These are phyloP conservation scores for Aurinia saxatilis DNA, from an alignment of 345 rosid genomes.

Conservation along the genomic window DNA sequence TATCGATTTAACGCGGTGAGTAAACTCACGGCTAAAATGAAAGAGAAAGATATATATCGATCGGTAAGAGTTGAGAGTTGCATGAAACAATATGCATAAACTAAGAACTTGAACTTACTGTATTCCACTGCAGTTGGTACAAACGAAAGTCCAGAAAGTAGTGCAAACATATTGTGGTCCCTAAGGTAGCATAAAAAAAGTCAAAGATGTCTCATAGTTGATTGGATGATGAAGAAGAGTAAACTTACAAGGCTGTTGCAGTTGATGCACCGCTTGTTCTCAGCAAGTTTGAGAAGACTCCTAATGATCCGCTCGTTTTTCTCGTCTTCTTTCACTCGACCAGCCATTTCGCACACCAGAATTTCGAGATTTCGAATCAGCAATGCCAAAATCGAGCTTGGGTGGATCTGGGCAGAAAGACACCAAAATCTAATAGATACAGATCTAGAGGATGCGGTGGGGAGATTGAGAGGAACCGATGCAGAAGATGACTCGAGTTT, in stretches of 20 bases:
- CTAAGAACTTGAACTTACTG: slow-evolving; percentile 52
- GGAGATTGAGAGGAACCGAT: slow-evolving; percentile 9
- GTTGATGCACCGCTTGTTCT: slow-evolving; percentile 86
- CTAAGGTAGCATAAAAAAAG: too few species aligned
- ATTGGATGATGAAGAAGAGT: neutral
- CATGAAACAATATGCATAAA: neutral
- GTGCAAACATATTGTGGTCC: slow-evolving; percentile 98
- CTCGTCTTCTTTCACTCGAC: slow-evolving; percentile 79
- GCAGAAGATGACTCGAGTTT: neutral
- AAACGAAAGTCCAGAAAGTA: slow-evolving; percentile 91
- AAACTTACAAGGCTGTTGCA: slow-evolving; percentile 79
- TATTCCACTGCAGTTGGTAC: slow-evolving; percentile 96
- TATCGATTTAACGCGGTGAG: slow-evolving; percentile 89
- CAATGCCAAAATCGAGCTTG: neutral
- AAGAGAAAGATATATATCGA: neutral
- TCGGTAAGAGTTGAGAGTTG: neutral
- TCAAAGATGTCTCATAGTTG: neutral
- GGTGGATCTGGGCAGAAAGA: neutral
- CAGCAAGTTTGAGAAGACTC: slow-evolving; percentile 76
- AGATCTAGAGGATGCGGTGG: slow-evolving; percentile 7
- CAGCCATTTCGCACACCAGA: slow-evolving; percentile 39
- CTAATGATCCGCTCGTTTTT: slow-evolving; percentile 78
- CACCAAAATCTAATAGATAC: neutral
- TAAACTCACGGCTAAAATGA: slow-evolving; percentile 73
- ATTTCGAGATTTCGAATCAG: too few species aligned